Evolutionary conservation across 306 rosid genomes (phyloP).

Genomic region (Trifolium pratense): DNA sequence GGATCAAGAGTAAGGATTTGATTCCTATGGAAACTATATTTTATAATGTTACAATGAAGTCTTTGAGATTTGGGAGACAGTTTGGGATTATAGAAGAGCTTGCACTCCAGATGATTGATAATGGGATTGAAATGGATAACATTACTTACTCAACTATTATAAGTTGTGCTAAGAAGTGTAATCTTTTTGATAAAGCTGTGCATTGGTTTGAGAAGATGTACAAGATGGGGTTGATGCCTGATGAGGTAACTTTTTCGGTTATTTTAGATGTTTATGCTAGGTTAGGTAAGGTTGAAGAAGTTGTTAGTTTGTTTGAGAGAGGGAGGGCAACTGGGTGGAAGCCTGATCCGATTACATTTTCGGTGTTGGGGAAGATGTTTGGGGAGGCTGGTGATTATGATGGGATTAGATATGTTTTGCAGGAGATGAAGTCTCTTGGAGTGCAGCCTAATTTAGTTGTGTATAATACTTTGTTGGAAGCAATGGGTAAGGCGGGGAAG

Average conservation of each 20-base stretch:
- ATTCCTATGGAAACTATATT: constrained; percentile 90
- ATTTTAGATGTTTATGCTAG: constrained; percentile 90
- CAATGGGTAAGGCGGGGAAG: constrained; percentile 94
- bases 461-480: constrained; percentile 92
- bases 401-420: constrained; percentile 83
- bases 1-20: constrained; percentile 71
- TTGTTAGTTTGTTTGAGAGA: constrained; percentile 77
- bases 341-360: constrained; percentile 77
- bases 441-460: constrained; percentile 87
- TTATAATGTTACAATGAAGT: constrained; percentile 96
- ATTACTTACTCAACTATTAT: constrained; percentile 91
- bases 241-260: constrained; percentile 94
- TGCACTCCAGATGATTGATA: constrained; percentile 80
- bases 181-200: constrained; percentile 72
- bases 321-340: constrained; percentile 95
- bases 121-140: constrained; percentile 68
- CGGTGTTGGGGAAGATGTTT: constrained; percentile 92
- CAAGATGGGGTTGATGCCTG: constrained; percentile 92
- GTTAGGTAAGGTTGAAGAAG: constrained; percentile 85
- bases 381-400: constrained; percentile 95
- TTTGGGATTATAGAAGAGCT: constrained; percentile 80
- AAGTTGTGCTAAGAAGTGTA: constrained; percentile 78
- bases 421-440: constrained; percentile 79
- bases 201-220: constrained; percentile 97
- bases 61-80: constrained; percentile 88